Evolutionary conservation across 2,329 filamentous ascomycete genomes (phyloP).

Genomic region (Diaporthe australafricana): DNA sequence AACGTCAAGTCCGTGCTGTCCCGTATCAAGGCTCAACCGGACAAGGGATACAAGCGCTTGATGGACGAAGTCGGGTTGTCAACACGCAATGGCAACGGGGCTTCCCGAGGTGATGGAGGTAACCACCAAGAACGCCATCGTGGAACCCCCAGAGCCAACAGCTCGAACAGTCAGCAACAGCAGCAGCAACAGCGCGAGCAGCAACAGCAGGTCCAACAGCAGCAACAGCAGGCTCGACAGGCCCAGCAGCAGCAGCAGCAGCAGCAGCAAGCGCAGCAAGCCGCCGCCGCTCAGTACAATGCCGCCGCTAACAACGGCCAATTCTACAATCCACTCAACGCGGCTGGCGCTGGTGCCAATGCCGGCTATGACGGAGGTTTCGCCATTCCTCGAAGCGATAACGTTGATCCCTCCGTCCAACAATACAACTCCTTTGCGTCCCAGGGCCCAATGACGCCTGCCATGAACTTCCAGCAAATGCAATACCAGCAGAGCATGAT

Average conservation of each 20-base stretch:
- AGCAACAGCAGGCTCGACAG: slow-evolving; percentile 41
- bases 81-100: slow-evolving; percentile 62
- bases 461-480: slow-evolving; percentile 64
- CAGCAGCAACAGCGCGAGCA: slow-evolving; percentile 47
- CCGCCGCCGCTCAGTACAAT: slow-evolving; percentile 49
- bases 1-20: slow-evolving; percentile 91
- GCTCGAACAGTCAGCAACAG: slow-evolving; percentile 54
- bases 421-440: slow-evolving; percentile 60
- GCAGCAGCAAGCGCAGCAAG: slow-evolving; percentile 40
- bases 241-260: slow-evolving; percentile 40
- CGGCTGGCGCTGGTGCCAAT: slow-evolving; percentile 47
- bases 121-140: slow-evolving; percentile 64
- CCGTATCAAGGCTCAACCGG: slow-evolving; percentile 91
- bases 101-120: slow-evolving; percentile 59
- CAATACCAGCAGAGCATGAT: slow-evolving; percentile 72
- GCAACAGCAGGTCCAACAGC: slow-evolving; percentile 48
- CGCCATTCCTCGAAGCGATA: slow-evolving; percentile 64
- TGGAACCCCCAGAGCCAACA: slow-evolving; percentile 66
- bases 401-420: slow-evolving; percentile 61
- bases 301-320: slow-evolving; percentile 55
- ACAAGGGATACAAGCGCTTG: slow-evolving; percentile 95
- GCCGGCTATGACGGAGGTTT: slow-evolving; percentile 64
- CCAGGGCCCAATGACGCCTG: slow-evolving; percentile 61
- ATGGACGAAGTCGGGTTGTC: slow-evolving; percentile 99
- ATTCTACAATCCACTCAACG: slow-evolving; percentile 65